A percentile compares a stretch with the other conserved stretches of the same genome.
Conservation (phyloP, 768 basidiomycete species). For the Leucocoprinus sp. region DNA sequence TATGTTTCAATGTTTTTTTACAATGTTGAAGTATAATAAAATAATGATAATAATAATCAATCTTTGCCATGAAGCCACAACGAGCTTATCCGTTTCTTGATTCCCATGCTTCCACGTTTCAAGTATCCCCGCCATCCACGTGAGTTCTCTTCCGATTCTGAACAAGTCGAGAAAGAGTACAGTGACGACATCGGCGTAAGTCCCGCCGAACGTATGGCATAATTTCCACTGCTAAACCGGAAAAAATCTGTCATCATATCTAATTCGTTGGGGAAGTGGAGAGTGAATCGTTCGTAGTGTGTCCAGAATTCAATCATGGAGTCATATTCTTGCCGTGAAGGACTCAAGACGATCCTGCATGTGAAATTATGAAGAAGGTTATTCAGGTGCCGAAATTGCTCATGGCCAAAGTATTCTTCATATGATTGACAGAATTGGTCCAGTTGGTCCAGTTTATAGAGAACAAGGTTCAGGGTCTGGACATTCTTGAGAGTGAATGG, state of each 20-base stretch:
- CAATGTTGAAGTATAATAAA: too few species aligned
- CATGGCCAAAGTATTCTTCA: slow-evolving; percentile 3
- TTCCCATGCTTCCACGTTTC: background rate
- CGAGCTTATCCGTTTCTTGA: background rate
- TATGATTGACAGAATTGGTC: slow-evolving; percentile 1
- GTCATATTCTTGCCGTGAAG: background rate
- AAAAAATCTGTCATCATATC: slow-evolving; percentile 1
- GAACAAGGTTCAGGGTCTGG: background rate
- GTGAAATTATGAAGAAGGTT: background rate
- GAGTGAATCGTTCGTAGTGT: slow-evolving; percentile 1
- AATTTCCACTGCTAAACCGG: background rate
- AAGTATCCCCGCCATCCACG: background rate
- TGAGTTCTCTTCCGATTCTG: background rate
- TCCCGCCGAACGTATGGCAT: background rate
- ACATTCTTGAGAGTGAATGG: slow-evolving; percentile 2
- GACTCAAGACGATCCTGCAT: background rate
- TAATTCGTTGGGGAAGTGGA: slow-evolving; percentile 1
- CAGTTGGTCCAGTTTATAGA: background rate
- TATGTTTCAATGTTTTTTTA: too few species aligned
- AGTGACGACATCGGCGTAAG: background rate
- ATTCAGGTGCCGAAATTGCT: background rate
- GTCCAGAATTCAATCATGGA: slow-evolving; percentile 4
- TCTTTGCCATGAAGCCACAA: too few species aligned
- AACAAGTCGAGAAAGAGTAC: background rate
- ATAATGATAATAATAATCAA: too few species aligned